These are phyloP conservation scores for Coniferiporia weirii DNA, from an alignment of 1,284 basidiomycete genomes.

Conservation along the genomic window DNA sequence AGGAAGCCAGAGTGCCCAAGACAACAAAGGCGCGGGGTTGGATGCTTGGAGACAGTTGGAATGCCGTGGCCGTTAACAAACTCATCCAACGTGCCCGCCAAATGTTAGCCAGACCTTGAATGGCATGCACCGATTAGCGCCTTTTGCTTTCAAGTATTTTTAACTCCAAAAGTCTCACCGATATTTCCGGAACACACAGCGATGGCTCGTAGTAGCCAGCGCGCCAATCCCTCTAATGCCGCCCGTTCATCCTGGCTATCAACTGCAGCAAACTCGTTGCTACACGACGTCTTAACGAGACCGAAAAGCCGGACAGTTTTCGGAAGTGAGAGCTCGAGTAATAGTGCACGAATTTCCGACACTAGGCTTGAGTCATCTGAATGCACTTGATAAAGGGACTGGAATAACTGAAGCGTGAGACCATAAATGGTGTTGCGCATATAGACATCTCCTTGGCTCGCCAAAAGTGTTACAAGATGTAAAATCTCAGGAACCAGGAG, in stretches of 20 bases:
- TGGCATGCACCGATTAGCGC: background rate
- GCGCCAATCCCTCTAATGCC: constrained; percentile 61
- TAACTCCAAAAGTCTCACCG: constrained; percentile 44
- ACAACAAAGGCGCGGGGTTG: constrained; percentile 88
- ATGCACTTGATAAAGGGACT: constrained; percentile 60
- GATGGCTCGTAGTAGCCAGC: constrained; percentile 61
- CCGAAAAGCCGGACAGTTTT: constrained; percentile 73
- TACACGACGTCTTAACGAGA: constrained; percentile 50
- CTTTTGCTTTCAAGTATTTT: background rate
- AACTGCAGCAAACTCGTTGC: constrained; percentile 55
- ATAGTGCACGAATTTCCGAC: constrained; percentile 53
- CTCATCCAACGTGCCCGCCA: constrained; percentile 96
- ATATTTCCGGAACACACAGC: constrained; percentile 60
- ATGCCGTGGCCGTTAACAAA: constrained; percentile 85
- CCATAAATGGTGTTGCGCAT: constrained; percentile 81
- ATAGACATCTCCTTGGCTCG: constrained; percentile 66
- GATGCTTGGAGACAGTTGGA: constrained; percentile 87
- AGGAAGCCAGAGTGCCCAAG: constrained; percentile 72
- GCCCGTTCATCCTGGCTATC: constrained; percentile 62
- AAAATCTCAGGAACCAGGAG: constrained; percentile 79
- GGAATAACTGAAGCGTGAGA: constrained; percentile 74
- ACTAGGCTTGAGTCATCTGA: constrained; percentile 50
- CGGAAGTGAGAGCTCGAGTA: constrained; percentile 54
- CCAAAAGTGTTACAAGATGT: constrained; percentile 71
- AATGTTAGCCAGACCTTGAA: constrained; percentile 78